Evolutionary conservation across 2,329 filamentous ascomycete species (phyloP), one percentile per base, ranked within the genome.

Genomic region (Paecilomyces dactylethromorphus): DNA sequence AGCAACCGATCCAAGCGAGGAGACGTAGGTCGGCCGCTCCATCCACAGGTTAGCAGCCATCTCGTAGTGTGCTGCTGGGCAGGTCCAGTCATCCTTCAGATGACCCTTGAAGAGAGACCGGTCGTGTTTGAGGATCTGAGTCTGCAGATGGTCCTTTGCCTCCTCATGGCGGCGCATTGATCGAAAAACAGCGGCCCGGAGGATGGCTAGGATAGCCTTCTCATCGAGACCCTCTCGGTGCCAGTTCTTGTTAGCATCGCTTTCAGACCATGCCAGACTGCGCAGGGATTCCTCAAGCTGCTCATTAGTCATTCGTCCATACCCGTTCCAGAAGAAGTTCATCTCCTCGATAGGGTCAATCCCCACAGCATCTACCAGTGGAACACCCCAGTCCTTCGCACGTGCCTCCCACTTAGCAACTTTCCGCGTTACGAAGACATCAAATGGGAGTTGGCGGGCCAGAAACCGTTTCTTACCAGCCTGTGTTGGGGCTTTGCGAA

Each of bases 281-380:
- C 71, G 74, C 39, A 91, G 71, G 0, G 86, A 90, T 50, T 79
- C 76, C 54, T 88, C 78, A 13, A 96, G 78, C 60, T 93, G 84
- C 0, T 77, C 76, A 0, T 76, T 66, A 1, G 83, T 79, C 90
- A 96, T 95, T 57, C 91, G 86, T 74, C 90, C 93, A 66, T 85
- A 86, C 0, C 92, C 93, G 68, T 91, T 92, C 92, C 92, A 97
- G 66, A 97, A 86, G 72, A 93, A 96, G 12, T 89, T 87, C 89
- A 97, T 96, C 77, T 97, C 94, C 67, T 92, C 85, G 0, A 91
- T 79, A 0, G 94, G 94, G 60, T 87, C 89, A 2, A 90, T 81
- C 0, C 92, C 92, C 8, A 95, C 81, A 0, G 89, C 92, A 65
- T 97, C 93, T 1, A 89, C 83, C 3, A 97, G 79, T 54, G 87